Conservation (phyloP, 768 basidiomycete genomes). For the Mycena filopes region DNA sequence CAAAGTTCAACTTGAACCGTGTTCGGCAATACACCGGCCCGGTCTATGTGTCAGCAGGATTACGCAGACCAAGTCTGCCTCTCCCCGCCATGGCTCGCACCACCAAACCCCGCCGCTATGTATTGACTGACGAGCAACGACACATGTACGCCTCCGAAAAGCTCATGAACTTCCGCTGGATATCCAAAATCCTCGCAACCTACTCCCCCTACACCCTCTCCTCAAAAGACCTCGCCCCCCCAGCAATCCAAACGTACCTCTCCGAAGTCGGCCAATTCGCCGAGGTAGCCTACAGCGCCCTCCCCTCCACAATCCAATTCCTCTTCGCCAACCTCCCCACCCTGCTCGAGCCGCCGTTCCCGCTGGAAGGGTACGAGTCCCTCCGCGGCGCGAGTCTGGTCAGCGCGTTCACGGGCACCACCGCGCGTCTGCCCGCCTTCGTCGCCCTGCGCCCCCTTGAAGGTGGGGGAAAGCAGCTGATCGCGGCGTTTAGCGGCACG, state of each 20-base stretch:
- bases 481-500: conserved; percentile 66
- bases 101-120: conserved; percentile 9
- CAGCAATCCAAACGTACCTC: conserved; percentile 51
- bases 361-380: conserved; percentile 60
- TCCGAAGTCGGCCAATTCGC: conserved; percentile 66
- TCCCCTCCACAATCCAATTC: conserved; percentile 55
- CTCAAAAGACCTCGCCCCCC: conserved; percentile 50
- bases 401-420: conserved; percentile 51
- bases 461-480: conserved; percentile 56
- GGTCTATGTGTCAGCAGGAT: too few species aligned
- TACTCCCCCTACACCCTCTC: conserved; percentile 56
- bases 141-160: conserved; percentile 64
- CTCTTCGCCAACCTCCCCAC: conserved; percentile 52
- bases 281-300: conserved; percentile 58
- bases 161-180: conserved; percentile 65
- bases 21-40: too few species aligned
- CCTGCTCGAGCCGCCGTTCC: conserved; percentile 55
- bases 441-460: conserved; percentile 58
- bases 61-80: too few species aligned
- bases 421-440: conserved; percentile 58
- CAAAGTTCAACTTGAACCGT: too few species aligned
- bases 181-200: conserved; percentile 59
- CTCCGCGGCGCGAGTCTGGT: conserved; percentile 49
- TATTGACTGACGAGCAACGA: conserved; percentile 53
- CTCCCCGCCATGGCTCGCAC: conserved; percentile 6